Conservation (phyloP, 345 rosid genomes). For the Rhizophora mangle region DNA sequence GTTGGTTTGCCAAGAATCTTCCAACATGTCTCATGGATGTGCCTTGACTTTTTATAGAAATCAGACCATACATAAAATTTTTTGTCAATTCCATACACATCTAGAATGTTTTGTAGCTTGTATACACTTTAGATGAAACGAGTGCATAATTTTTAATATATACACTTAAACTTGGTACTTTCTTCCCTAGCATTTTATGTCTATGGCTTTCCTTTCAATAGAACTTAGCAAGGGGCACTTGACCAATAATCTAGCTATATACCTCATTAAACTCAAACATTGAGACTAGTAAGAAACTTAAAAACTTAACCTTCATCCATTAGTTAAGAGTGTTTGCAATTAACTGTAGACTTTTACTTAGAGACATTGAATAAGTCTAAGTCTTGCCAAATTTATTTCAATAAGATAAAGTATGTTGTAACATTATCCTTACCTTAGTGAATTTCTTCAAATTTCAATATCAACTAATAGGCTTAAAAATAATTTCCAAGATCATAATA, state of each 20-base stretch:
- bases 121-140: not conserved
- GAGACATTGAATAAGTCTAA: conserved; percentile 2
- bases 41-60: not conserved
- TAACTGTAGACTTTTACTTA: not conserved
- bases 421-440: not conserved
- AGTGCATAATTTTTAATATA: not conserved
- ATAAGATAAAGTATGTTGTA: conserved; percentile 1
- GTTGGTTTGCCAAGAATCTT: not conserved
- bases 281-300: conserved; percentile 2
- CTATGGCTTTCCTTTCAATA: not conserved
- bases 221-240: not conserved
- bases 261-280: conserved; percentile 8
- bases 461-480: not conserved
- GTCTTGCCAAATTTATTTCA: conserved; percentile 14
- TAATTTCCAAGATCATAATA: conserved; percentile 10
- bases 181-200: not conserved
- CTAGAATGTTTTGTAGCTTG: not conserved
- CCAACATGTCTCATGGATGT: not conserved
- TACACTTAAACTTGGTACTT: too few species aligned
- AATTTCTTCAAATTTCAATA: conserved; percentile 1
- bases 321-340: not conserved
- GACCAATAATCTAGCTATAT: not conserved
- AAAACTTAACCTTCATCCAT: not conserved
- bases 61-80: not conserved
- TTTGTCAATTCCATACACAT: too few species aligned